Evolutionary conservation across 1,284 basidiomycete genomes (phyloP), one percentile per base, ranked within the genome.

Genomic region (Stereum hirsutum): DNA sequence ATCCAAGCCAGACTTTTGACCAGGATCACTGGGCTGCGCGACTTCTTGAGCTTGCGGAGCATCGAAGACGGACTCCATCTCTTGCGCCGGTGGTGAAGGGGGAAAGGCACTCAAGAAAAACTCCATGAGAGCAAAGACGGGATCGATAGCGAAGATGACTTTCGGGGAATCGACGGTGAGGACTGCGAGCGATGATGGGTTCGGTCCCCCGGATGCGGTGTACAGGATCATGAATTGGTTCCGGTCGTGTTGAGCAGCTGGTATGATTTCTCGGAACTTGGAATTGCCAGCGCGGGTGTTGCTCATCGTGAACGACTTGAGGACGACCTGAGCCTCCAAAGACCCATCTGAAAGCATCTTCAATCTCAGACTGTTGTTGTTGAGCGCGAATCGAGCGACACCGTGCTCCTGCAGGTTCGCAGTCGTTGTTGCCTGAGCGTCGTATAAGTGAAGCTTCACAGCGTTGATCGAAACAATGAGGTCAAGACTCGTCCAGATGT

Each of bases 151-250:
- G 54, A 99, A 91, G 49, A 99, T 90, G 54, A 99, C 72, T 54
- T 89, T 82, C 5, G 96, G 96, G 25, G 89, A 92, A 59, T 99
- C 96, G 28, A 99, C 72, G 1, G 92, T 93, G 30, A 96, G 68
- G 47, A 99, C 76, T 3, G 83, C 87, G 31, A 92, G 66, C 5
- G 87, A 72, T 26, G 81, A 71, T 19, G 65, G 61, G 40, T 78
- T 71, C 3, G 57, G 42, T 2, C 79, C 77, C 20, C 76, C 78
- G 6, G 90, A 75, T 52, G 75, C 77, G 3, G 90, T 88, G 60
- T 90, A 98, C 45, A 94, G 75, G 36, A 98, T 62, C 89, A 97
- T 97, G 57, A 99, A 87, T 54, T 95, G 96, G 53, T 97, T 92
- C 24, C 92, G 79, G 50, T 88, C 80, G 57, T 97, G 90, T 48